A percentile compares a stretch with the other conserved stretches of the same genome.
Evolutionary conservation across 345 rosid genomes (phyloP).

Genomic region (Syzygium grande): DNA sequence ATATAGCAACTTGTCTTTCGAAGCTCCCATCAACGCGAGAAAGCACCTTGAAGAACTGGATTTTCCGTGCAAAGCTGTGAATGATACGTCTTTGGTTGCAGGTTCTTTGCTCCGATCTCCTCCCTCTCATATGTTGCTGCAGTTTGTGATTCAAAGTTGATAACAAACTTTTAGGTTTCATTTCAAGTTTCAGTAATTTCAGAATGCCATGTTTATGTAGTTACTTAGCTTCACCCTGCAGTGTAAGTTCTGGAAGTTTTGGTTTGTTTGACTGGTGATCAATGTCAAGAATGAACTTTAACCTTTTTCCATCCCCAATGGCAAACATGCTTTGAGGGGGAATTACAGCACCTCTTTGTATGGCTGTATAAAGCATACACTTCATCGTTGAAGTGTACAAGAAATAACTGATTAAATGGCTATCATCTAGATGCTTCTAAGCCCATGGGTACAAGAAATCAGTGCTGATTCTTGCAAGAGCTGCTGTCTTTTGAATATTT

Average conservation of each 20-base stretch:
- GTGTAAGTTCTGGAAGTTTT: background rate
- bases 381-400: background rate
- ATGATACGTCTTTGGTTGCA: conserved; percentile 91
- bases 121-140: conserved; percentile 1
- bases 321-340: background rate
- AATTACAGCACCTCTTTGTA: background rate
- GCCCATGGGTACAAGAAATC: conserved; percentile 1
- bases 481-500: background rate
- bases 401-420: background rate
- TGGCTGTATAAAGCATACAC: background rate
- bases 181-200: background rate
- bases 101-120: conserved; percentile 31
- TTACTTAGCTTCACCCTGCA: background rate
- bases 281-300: background rate
- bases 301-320: background rate
- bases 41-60: conserved; percentile 93
- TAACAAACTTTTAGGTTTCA: background rate
- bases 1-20: conserved; percentile 90
- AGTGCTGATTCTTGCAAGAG: background rate
- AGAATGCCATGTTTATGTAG: background rate
- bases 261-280: background rate
- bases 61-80: conserved; percentile 88
- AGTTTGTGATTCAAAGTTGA: background rate
- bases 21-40: conserved; percentile 78
- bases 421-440: background rate